Evolutionary conservation across 139 green algal genomes (phyloP).

Genomic region (Diplosphaera chodatii): DNA sequence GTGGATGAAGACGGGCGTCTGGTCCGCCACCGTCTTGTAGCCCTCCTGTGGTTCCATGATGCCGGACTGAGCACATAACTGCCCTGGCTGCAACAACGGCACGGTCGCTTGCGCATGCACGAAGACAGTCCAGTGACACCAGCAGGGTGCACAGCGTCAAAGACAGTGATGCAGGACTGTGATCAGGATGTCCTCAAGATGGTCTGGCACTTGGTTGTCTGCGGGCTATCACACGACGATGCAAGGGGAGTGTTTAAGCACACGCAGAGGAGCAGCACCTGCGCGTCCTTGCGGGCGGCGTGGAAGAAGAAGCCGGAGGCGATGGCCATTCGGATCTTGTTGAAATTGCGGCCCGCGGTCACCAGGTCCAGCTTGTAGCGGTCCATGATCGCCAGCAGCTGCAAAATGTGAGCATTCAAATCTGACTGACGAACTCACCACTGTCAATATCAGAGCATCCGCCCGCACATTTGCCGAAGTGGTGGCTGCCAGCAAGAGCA

Average conservation of each 20-base stretch:
- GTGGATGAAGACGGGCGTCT: conserved; percentile 96
- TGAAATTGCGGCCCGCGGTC: conserved; percentile 78
- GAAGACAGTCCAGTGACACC: not conserved
- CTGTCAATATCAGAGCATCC: no score
- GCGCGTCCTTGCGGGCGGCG: conserved; percentile 71
- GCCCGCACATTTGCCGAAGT: no score
- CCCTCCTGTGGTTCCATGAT: no score
- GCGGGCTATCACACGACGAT: no score
- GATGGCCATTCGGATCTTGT: conserved; percentile 82
- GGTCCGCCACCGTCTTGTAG: conserved; percentile 83
- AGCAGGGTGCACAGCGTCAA: conserved; percentile 19
- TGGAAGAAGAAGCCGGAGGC: conserved; percentile 96
- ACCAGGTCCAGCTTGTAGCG: conserved; percentile 97
- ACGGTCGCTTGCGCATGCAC: not conserved
- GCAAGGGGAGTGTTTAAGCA: no score
- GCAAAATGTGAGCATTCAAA: no score
- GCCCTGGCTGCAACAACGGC: no score
- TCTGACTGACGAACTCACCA: no score
- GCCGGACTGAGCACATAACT: no score
- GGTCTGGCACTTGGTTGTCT: no score
- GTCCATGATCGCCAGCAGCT: conserved; percentile 98
- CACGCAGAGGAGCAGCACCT: conserved; percentile 28
- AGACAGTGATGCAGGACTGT: conserved; percentile 20
- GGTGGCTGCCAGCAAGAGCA: no score
- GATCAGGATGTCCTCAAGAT: no score